These are phyloP conservation scores for Saccharomyces pastorianus DNA, from an alignment of 1,139 yeast species.

Conservation along the genomic window DNA sequence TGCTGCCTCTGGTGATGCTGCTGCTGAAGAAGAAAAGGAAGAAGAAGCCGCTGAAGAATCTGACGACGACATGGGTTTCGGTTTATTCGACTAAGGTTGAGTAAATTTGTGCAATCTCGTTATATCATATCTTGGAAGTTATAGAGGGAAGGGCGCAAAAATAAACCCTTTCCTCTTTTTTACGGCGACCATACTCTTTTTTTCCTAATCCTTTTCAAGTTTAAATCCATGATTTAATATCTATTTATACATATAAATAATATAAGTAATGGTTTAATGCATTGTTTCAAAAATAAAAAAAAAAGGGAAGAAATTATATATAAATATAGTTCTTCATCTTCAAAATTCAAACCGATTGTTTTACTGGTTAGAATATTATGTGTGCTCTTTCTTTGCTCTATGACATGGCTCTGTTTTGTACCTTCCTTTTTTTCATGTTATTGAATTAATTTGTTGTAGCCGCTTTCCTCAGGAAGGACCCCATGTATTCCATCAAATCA, in stretches of 20 bases:
- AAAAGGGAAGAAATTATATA: not conserved
- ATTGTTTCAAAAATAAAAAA: not conserved
- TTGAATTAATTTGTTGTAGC: not conserved
- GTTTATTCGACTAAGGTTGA: slow-evolving; percentile 65
- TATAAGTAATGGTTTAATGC: not conserved
- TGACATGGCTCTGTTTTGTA: not conserved
- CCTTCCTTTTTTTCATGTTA: not conserved
- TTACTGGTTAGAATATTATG: not conserved
- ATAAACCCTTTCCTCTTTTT: not conserved
- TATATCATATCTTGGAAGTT: not conserved
- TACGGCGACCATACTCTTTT: not conserved
- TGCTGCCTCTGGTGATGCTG: slow-evolving; percentile 50
- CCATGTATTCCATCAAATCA: not conserved
- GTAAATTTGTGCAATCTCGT: not conserved
- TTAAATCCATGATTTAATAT: not conserved
- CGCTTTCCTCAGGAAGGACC: not conserved
- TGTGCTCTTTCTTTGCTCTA: no score
- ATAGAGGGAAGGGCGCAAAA: not conserved
- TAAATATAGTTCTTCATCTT: not conserved
- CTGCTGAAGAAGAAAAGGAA: slow-evolving; percentile 53
- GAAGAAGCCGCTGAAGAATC: slow-evolving; percentile 48
- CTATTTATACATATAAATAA: not conserved
- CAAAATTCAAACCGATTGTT: not conserved
- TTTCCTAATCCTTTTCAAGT: not conserved
- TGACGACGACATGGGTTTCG: slow-evolving; percentile 83